Percentiles rank a stretch among this genome's conserved stretches.
Conservation (phyloP, 495 filamentous ascomycete genomes). For the Lophiostoma macrostomum region DNA sequence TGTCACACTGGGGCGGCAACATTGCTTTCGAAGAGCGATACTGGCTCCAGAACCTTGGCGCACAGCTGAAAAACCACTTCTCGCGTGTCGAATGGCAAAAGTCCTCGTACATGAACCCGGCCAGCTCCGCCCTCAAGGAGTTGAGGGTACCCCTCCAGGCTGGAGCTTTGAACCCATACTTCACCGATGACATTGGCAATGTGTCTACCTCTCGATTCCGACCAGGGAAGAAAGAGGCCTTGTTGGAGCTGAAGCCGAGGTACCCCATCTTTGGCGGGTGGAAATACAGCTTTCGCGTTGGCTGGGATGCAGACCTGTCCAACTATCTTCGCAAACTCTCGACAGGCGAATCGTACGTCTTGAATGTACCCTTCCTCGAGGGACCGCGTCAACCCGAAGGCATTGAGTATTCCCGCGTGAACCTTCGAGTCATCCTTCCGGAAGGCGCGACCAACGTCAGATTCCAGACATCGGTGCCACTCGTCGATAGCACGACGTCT, state of each 20-base stretch:
- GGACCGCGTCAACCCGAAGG: constrained; percentile 83
- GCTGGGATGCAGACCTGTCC: constrained; percentile 84
- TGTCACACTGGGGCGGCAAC: constrained; percentile 98
- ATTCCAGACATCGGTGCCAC: constrained; percentile 61
- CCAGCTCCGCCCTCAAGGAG: constrained; percentile 74
- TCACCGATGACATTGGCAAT: constrained; percentile 95
- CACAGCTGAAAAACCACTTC: constrained; percentile 80
- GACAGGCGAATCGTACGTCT: constrained; percentile 65
- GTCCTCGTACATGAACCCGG: constrained; percentile 69
- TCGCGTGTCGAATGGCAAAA: constrained; percentile 80
- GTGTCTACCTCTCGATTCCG: constrained; percentile 91
- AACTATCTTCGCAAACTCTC: constrained; percentile 65
- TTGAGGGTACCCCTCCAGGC: constrained; percentile 73
- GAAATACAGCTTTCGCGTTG: constrained; percentile 94
- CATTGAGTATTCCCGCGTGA: constrained; percentile 76
- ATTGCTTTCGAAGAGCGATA: constrained; percentile 92
- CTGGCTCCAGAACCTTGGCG: constrained; percentile 80
- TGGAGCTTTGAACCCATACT: constrained; percentile 82
- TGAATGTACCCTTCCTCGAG: constrained; percentile 94
- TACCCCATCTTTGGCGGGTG: constrained; percentile 94
- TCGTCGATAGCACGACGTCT: constrained; percentile 53
- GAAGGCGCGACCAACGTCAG: constrained; percentile 84
- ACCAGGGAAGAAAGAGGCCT: constrained; percentile 70
- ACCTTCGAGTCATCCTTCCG: constrained; percentile 78
- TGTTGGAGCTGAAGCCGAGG: constrained; percentile 84